phyloP scores from a whole-genome alignment of 2,329 filamentous ascomycete species.

The Lasiodiplodia hormozganensis region DNA sequence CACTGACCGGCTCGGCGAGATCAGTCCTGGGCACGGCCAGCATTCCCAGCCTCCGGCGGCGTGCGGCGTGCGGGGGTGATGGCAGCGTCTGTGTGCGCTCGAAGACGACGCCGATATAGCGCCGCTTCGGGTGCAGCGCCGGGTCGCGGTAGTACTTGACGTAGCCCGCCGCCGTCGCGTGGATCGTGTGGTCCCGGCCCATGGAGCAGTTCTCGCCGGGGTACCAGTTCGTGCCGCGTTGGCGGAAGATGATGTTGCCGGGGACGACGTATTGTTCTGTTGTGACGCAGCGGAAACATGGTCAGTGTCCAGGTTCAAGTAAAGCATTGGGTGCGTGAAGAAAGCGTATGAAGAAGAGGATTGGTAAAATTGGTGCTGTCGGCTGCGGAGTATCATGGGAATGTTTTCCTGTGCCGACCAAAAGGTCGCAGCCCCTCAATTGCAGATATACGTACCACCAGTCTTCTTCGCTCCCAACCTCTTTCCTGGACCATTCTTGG shows the following conservation, averaged over 20 bases:
- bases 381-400: neutral
- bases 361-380: constrained; percentile 7
- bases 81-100: constrained; percentile 82
- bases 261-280: constrained; percentile 90
- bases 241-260: constrained; percentile 97
- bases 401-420: neutral
- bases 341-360: neutral
- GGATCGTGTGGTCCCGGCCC: constrained; percentile 96
- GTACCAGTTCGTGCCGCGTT: constrained; percentile 93
- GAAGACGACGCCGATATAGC: constrained; percentile 94
- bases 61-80: constrained; percentile 73
- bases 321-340: neutral
- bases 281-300: neutral
- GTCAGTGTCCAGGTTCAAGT: neutral
- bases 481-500: constrained; percentile 76
- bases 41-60: constrained; percentile 79
- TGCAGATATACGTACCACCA: constrained; percentile 66
- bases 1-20: neutral
- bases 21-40: constrained; percentile 55
- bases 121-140: constrained; percentile 77
- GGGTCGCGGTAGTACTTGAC: constrained; percentile 98
- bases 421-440: no score
- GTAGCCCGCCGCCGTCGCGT: constrained; percentile 82
- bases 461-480: constrained; percentile 94
- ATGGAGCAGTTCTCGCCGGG: constrained; percentile 95